These are phyloP conservation scores for Clitopilus passeckerianus DNA, from an alignment of 768 basidiomycete genomes.

Conservation along the genomic window DNA sequence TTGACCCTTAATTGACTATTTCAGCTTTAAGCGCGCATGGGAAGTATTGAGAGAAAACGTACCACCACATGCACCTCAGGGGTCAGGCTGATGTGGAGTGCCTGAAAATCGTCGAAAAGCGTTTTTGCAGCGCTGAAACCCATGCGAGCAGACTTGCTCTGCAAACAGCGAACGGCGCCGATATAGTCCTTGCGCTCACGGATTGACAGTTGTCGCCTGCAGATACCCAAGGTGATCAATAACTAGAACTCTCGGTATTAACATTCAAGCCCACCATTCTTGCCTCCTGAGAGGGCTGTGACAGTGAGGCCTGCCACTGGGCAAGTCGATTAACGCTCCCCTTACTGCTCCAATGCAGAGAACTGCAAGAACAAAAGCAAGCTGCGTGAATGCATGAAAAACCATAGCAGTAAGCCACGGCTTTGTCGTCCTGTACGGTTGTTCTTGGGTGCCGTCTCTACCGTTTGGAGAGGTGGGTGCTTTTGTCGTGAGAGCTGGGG, in stretches of 20 bases:
- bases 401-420: background rate
- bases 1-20: conserved; percentile 16
- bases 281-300: background rate
- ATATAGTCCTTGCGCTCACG: conserved; percentile 25
- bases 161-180: conserved; percentile 26
- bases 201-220: conserved; percentile 22
- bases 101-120: conserved; percentile 36
- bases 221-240: background rate
- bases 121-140: conserved; percentile 17
- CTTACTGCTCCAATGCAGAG: background rate
- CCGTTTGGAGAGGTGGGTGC: background rate
- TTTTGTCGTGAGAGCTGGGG: background rate
- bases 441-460: background rate
- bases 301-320: background rate
- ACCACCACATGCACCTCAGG: conserved; percentile 28
- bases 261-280: background rate
- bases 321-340: background rate
- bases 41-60: conserved; percentile 6
- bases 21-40: background rate
- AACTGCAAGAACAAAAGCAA: background rate
- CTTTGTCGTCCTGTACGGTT: background rate
- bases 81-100: conserved; percentile 24
- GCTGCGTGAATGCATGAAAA: background rate
- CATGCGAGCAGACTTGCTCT: conserved; percentile 18
- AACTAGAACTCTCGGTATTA: background rate